A percentile compares a stretch with the other conserved stretches of the same genome.
Conservation (phyloP, 2,329 filamentous ascomycete genomes). For the Pseudopithomyces chartarum region DNA sequence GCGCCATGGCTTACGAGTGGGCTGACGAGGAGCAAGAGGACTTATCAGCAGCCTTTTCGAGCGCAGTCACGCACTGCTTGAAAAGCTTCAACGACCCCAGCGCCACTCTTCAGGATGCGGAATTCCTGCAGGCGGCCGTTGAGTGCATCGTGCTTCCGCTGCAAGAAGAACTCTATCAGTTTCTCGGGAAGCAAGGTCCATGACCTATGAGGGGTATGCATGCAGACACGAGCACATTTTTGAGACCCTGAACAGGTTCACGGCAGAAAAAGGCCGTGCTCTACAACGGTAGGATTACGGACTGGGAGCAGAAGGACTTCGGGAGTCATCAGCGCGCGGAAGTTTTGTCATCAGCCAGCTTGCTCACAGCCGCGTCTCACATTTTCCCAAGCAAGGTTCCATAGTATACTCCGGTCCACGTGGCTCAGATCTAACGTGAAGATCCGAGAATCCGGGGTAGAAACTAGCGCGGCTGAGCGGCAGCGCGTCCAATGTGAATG, state of each 20-base stretch:
- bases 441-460: conserved; percentile 24
- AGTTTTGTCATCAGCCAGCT: conserved; percentile 17
- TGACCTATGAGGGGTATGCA: conserved; percentile 13
- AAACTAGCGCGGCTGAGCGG: conserved; percentile 22
- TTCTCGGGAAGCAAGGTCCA: conserved; percentile 34
- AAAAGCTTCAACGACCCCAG: conserved; percentile 30
- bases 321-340: conserved; percentile 12
- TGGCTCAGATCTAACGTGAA: conserved; percentile 22
- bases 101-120: conserved; percentile 38
- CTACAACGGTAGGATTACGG: neutral
- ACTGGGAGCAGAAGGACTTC: neutral
- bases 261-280: neutral
- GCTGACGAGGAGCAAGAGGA: conserved; percentile 40
- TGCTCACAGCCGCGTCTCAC: conserved; percentile 23
- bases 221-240: neutral
- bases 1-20: conserved; percentile 42
- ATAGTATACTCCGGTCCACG: conserved; percentile 24
- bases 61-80: conserved; percentile 26
- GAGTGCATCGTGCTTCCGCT: conserved; percentile 44
- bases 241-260: neutral
- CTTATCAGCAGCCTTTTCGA: conserved; percentile 41
- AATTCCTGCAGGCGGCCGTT: conserved; percentile 43
- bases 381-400: conserved; percentile 17
- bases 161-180: conserved; percentile 44
- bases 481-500: conserved; percentile 6